These are phyloP conservation scores for Novymonas esmeraldas DNA, from an alignment of 208 protist genomes.

Conservation along the genomic window DNA sequence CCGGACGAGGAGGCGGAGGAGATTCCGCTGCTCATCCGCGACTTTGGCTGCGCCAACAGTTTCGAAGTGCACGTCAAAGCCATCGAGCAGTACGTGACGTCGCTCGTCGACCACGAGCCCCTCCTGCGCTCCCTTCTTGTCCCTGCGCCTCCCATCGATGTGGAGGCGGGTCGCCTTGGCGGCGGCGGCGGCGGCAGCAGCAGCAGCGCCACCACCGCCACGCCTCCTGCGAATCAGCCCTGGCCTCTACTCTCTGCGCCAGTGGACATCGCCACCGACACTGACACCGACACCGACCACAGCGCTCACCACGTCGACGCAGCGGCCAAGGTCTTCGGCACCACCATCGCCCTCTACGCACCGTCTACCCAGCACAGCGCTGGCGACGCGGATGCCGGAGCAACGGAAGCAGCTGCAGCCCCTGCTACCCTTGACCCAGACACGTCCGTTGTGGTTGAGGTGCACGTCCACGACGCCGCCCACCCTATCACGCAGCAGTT, in stretches of 20 bases:
- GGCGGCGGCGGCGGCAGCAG: constrained; percentile 2
- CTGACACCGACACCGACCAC: no score
- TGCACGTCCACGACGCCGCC: constrained; percentile 55
- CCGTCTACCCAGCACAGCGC: neutral
- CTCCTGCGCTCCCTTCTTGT: constrained; percentile 49
- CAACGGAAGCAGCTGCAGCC: neutral
- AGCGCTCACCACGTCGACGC: neutral
- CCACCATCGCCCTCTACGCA: constrained; percentile 27
- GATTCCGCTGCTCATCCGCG: constrained; percentile 69
- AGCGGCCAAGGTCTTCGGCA: constrained; percentile 18
- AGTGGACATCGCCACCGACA: no score
- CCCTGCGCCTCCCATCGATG: no score
- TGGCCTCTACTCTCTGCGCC: no score
- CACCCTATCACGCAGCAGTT: constrained; percentile 66
- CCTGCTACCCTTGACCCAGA: constrained; percentile 6
- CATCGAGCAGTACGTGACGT: constrained; percentile 56
- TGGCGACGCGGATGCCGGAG: neutral
- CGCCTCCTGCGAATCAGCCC: no score
- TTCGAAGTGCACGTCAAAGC: constrained; percentile 66
- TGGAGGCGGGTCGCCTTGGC: no score
- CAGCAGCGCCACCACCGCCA: neutral
- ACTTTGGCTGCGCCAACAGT: constrained; percentile 74
- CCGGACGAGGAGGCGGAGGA: no score
- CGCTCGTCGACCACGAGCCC: constrained; percentile 41
- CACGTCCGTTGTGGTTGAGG: constrained; percentile 46